Base-by-base conservation (phyloP, 768 basidiomycete species). In the Pulveroboletus ravenelii region DNA sequence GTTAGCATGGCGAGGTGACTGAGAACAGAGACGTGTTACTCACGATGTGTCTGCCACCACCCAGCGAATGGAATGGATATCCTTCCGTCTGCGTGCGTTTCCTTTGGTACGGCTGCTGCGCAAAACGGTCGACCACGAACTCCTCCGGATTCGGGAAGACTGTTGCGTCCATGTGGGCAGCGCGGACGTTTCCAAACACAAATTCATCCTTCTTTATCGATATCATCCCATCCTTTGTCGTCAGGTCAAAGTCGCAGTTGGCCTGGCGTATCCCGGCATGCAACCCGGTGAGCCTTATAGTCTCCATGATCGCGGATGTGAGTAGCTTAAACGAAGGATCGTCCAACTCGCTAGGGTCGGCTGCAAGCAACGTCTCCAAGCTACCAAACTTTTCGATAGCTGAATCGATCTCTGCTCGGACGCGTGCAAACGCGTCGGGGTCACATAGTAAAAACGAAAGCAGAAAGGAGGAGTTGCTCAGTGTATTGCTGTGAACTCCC, bases 341-440 rank as follows among this genome's bases (percentile, higher is more conserved):
- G 10, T 62, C 62, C 48, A 65, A 9, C 18, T 41, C 23, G 6
- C 51, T 48, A 0, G 59, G 59, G 35, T 25, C 52, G 2, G 49
- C 53, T 6, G 41, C 48, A 0, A 64, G 46, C 2, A 64, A 41
- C 12, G 20, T 25, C 17, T 56, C 56, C 41, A 64, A 41, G 39
- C 30, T 36, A 2, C 59, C 48, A 1, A 45, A 59, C 9, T 31
- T 55, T 27, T 50, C 25, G 6, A 64, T 45, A 1, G 54, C 59
- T 6, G 14, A 18, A 35, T 81, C 79, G 12, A 81, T 63, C 51
- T 82, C 77, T 5, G 66, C 62, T 2, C 74, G 74, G 6, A 80
- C 69, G 45, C 71, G 74, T 27, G 70, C 67, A 63, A 79, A 66
- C 1, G 67, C 72, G n/a, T 65, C 60, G 0, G 75, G 74, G 48